Conservation (phyloP, 169 alveolate genomes). For the Cryptosporidium ubiquitum region DNA sequence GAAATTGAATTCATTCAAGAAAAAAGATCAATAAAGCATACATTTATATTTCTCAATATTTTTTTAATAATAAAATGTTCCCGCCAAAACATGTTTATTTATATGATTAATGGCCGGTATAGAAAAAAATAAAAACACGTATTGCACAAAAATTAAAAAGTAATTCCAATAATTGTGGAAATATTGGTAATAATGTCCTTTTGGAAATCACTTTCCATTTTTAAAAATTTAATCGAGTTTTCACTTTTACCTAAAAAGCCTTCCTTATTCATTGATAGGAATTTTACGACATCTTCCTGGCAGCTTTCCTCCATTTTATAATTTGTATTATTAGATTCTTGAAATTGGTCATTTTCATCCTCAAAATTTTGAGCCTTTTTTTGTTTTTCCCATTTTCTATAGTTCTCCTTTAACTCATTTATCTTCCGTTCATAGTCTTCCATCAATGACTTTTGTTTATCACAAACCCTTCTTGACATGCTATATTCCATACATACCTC, state of each 20-base stretch:
- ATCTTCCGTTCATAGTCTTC: not conserved
- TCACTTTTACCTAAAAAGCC: not conserved
- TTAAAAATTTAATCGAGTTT: not conserved
- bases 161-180: constrained; percentile 11
- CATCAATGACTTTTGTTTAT: not conserved
- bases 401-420: not conserved
- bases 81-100: not conserved
- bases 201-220: not conserved
- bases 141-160: not conserved
- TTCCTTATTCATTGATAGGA: not conserved
- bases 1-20: not conserved
- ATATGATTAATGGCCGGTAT: not conserved
- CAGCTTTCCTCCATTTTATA: not conserved
- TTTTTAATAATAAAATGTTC: not conserved
- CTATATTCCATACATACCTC: constrained; percentile 1
- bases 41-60: not conserved
- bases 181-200: not conserved
- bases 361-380: not conserved
- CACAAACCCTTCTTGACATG: not conserved
- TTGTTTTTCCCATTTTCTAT: not conserved
- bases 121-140: not conserved
- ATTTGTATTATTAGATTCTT: not conserved
- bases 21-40: not conserved
- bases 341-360: not conserved
- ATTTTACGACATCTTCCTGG: not conserved